Conservation (phyloP, 371 early-diverging fungal species). For the Encephalitozoon hellem region DNA sequence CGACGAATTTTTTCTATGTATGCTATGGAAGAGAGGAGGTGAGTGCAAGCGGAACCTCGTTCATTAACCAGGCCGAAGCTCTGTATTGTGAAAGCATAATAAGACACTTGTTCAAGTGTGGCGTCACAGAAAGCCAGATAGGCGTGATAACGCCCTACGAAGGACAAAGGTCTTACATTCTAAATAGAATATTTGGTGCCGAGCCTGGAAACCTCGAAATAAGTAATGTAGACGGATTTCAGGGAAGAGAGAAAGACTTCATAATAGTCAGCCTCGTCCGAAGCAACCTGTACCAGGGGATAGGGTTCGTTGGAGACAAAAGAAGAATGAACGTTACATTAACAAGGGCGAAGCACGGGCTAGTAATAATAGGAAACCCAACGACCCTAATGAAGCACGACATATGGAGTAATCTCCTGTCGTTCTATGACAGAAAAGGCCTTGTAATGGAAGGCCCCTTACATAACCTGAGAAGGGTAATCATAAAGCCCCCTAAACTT, state of each 20-base stretch:
- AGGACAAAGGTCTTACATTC: constrained; percentile 83
- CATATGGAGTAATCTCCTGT: constrained; percentile 83
- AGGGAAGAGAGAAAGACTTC: constrained; percentile 96
- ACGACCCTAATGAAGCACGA: constrained; percentile 79
- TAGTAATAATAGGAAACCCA: constrained; percentile 87
- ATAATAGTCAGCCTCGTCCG: constrained; percentile 92
- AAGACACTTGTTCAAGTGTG: constrained; percentile 75
- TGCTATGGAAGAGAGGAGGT: constrained; percentile 87
- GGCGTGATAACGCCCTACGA: constrained; percentile 97
- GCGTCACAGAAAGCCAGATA: constrained; percentile 76
- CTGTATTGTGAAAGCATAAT: constrained; percentile 82
- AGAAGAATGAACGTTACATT: constrained; percentile 90
- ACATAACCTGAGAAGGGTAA: constrained; percentile 66
- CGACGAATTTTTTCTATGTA: constrained; percentile 81
- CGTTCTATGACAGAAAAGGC: constrained; percentile 75
- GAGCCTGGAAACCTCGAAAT: constrained; percentile 84
- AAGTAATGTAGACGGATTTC: constrained; percentile 96
- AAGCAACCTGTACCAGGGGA: constrained; percentile 80
- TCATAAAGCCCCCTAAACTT: background rate
- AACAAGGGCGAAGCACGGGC: constrained; percentile 84
- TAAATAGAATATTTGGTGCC: constrained; percentile 74
- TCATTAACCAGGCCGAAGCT: constrained; percentile 77
- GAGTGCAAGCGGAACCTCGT: constrained; percentile 82
- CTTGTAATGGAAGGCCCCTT: constrained; percentile 85
- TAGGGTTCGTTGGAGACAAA: constrained; percentile 91